Evolutionary conservation across 78 protist species (phyloP), one percentile per base, ranked within the genome.

Genomic region (Cavenderia fasciculata): DNA sequence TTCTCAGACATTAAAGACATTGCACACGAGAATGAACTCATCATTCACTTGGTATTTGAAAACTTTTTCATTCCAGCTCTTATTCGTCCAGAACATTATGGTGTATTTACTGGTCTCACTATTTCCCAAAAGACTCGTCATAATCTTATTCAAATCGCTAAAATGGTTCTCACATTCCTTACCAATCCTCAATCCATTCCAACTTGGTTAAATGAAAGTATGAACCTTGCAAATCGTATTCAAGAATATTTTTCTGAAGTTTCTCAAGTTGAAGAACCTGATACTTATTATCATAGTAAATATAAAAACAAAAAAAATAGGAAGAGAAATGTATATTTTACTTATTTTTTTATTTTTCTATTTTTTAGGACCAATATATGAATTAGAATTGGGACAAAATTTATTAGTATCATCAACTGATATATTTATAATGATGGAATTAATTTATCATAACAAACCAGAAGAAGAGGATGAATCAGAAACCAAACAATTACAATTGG

Each of bases 141-240:
- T 34, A 78, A 78, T 51, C 72, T 78, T 27, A 78, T 78, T 65
- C 87, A 78, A 51, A 78, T 78, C 27, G 87, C 87, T 16, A 78
- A 78, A 29, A 65, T 78, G 87, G 87, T 52, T 12, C 52, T 78
- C 0, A 72, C 59, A 23, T 78, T 65, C 63, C 61, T 78, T 12
- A 25, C 74, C 23, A 51, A 27, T 18, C 87, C 87, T 6, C 25
- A 40, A 12, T 34, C 27, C 0, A 65, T 78, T 65, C 87, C 87
- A 65, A 29, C 49, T 16, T 78, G 87, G 87, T 41, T 78, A 23
- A 41, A 78, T 38, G 72, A 63, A 40, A 40, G 43, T 25, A 43
- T 46, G 44, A 77, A 44, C 29, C 38, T 51, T 36, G 77, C 6
- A 47, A 65, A 36, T n/a, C 31, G 68, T 46, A 78, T 34, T 21